A percentile compares a stretch with the other conserved stretches of the same genome.
phyloP scores from a whole-genome alignment of 2,329 filamentous ascomycete genomes.

The Neophaeococcomyces mojaviensis region DNA sequence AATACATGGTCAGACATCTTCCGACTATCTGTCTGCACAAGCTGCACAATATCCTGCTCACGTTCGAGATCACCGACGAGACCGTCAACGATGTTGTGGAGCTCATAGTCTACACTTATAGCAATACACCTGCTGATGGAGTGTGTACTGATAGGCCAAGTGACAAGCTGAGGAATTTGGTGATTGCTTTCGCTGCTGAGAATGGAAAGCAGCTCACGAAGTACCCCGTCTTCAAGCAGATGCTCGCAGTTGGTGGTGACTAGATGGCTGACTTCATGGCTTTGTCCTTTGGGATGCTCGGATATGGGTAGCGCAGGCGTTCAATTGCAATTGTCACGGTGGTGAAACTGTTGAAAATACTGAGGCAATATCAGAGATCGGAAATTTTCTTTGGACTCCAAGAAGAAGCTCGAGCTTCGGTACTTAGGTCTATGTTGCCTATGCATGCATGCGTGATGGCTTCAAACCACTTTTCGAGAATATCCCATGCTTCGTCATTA shows the following conservation, averaged over 20 bases:
- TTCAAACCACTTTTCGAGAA: no score
- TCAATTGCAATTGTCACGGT: no score
- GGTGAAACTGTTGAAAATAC: no score
- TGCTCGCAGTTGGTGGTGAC: neutral
- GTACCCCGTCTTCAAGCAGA: conserved; percentile 15
- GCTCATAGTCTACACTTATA: conserved; percentile 33
- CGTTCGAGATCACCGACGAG: conserved; percentile 21
- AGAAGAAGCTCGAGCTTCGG: no score
- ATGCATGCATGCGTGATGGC: no score
- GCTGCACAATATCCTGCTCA: conserved; percentile 31
- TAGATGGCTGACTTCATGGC: neutral
- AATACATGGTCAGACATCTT: conserved; percentile 34
- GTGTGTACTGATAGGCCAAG: conserved; percentile 33
- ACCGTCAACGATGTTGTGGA: conserved; percentile 28
- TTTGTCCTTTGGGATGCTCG: no score
- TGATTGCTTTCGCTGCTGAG: conserved; percentile 35
- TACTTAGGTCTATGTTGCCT: no score
- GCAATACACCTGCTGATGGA: conserved; percentile 32
- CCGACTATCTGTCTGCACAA: conserved; percentile 35
- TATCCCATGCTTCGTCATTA: no score
- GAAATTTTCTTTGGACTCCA: no score
- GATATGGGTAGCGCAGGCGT: no score
- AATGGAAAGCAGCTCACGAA: conserved; percentile 32
- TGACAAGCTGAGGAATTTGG: conserved; percentile 32
- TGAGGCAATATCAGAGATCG: no score